Conservation (phyloP, 495 filamentous ascomycete genomes). For the Schizothecium vesticola region DNA sequence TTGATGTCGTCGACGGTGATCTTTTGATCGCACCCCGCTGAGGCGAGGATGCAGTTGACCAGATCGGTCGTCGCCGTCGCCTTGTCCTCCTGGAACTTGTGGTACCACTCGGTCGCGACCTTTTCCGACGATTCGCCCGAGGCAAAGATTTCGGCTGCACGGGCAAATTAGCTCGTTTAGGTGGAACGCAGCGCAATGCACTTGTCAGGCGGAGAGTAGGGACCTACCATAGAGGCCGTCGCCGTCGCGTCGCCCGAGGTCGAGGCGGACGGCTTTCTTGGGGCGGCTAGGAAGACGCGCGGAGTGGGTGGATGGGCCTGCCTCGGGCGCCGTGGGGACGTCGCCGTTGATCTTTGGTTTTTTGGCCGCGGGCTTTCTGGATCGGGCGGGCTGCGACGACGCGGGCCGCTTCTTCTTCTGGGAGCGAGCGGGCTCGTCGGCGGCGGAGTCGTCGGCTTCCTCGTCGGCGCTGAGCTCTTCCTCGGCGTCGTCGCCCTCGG, state of each 20-base stretch:
- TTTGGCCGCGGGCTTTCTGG: constrained; percentile 61
- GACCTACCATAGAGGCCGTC: constrained; percentile 72
- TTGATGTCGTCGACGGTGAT: constrained; percentile 73
- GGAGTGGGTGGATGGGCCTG: constrained; percentile 26
- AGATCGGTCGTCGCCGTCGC: constrained; percentile 68
- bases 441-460: constrained; percentile 37
- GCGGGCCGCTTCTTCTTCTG: constrained; percentile 28
- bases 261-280: constrained; percentile 51
- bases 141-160: constrained; percentile 72
- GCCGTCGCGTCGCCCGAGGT: constrained; percentile 47
- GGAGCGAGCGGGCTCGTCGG: constrained; percentile 33
- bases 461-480: constrained; percentile 40
- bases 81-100: constrained; percentile 63
- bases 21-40: constrained; percentile 70
- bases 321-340: constrained; percentile 25
- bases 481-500: constrained; percentile 37
- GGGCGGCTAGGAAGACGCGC: constrained; percentile 56
- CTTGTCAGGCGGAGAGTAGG: neutral
- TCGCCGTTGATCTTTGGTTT: constrained; percentile 69
- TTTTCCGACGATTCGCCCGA: constrained; percentile 62
- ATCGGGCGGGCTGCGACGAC: constrained; percentile 32
- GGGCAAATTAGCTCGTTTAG: constrained; percentile 20
- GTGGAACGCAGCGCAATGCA: neutral
- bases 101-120: constrained; percentile 76
- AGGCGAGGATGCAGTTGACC: constrained; percentile 81